A percentile compares a stretch with the other conserved stretches of the same genome.
phyloP scores from a whole-genome alignment of 352 stramenopile genomes.

The Pseudoperonospora humuli region DNA sequence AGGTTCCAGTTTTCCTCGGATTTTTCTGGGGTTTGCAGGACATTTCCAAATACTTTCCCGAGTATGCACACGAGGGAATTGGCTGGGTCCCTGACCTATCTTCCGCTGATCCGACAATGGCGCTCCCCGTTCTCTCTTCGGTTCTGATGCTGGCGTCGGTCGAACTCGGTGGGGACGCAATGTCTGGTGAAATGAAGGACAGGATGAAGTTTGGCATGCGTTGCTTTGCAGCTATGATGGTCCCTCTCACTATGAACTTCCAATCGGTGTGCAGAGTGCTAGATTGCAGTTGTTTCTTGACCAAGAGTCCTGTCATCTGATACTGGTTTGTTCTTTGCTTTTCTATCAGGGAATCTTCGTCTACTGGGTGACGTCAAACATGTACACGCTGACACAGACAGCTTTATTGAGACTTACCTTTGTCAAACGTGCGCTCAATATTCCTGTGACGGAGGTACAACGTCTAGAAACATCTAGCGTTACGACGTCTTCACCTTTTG shows the following conservation, averaged over 20 bases:
- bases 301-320: not conserved
- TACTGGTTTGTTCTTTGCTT: not conserved
- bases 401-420: conserved; percentile 43
- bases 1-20: conserved; percentile 80
- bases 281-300: not conserved
- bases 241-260: conserved; percentile 80
- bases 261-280: conserved; percentile 40
- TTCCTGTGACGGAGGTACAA: conserved; percentile 40
- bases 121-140: conserved; percentile 73
- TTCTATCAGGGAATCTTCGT: conserved; percentile 61
- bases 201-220: conserved; percentile 80
- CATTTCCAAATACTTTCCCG: conserved; percentile 73
- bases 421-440: conserved; percentile 47
- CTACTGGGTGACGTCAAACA: conserved; percentile 84
- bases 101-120: conserved; percentile 56
- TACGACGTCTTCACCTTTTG: conserved; percentile 51
- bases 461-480: conserved; percentile 26
- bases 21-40: conserved; percentile 82
- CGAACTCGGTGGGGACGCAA: conserved; percentile 61
- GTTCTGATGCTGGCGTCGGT: conserved; percentile 71
- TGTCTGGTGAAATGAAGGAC: conserved; percentile 51
- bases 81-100: conserved; percentile 82
- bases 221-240: conserved; percentile 53
- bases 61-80: conserved; percentile 64
- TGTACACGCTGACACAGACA: conserved; percentile 66